Base-by-base conservation (phyloP, 75 land plant species). In the Cunninghamia lanceolata region DNA sequence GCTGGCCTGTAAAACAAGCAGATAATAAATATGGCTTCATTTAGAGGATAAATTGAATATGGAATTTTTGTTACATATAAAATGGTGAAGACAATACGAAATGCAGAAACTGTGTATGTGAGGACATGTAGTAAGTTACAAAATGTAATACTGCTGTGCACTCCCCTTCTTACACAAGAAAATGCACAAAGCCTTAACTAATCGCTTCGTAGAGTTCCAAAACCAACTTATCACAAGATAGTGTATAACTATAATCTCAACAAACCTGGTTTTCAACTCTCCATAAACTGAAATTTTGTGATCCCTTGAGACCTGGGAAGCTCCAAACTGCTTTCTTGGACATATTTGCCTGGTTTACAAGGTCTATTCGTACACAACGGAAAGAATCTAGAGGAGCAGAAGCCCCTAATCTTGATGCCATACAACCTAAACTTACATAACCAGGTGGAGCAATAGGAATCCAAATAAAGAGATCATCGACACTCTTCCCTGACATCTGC, bases 391-490 rank as follows among this genome's bases (percentile, higher is more conserved):
- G 53, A 8, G 82, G 36, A 34, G 98, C 96, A 63, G 83, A 63
- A 85, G 93, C 93, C 87, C 90, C 95, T 59, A 87, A 84, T 90
- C 78, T 95, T 40, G 99, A 92, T 0, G 93, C 96, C 59, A 98
- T 63, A 84, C 97, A 96, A 59, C 99, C 99, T 35, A 96, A 32
- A 53, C 97, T 89, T 68, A 89, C 96, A 95, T 93, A 98, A 77
- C 99, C 99, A 86, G 99, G 91, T 77, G 99, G 99, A 35, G 99
- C 95, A 80, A 92, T 84, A 56, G 99, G 99, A 82, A 93, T 96
- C 99, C 97, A 98, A 81, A 98, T 92, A 79, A 87, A 94, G 43
- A 86, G 92, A 83, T 98, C 99, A 79, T 98, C 99, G 35, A 91
- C 42, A 19, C 96, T 97, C 86, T 91, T 98, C 83, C 91, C 91